Evolutionary conservation across 2,329 filamentous ascomycete species (phyloP).

Genomic region (Colletotrichum sp.): DNA sequence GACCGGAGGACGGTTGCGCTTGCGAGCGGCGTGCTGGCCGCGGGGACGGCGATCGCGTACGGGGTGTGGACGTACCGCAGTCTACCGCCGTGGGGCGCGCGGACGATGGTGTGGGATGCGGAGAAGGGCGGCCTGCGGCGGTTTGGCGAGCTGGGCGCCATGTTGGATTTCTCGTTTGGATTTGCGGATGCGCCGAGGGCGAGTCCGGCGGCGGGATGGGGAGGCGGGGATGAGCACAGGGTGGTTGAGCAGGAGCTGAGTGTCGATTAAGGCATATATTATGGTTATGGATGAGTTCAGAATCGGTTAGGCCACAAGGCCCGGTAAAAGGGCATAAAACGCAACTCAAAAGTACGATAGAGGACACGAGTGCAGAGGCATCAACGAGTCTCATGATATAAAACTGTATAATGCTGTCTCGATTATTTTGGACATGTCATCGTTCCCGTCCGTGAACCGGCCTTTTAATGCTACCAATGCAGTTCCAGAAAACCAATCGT

Average conservation of each 20-base stretch:
- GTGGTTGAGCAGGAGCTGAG: slow-evolving; percentile 19
- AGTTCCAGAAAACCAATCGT: not conserved
- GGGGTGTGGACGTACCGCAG: slow-evolving; percentile 43
- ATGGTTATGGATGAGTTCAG: not conserved
- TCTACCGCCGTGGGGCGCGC: slow-evolving; percentile 50
- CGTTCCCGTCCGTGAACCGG: not conserved
- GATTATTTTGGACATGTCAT: not conserved
- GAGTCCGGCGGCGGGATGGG: slow-evolving; percentile 2
- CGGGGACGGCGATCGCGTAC: slow-evolving; percentile 44
- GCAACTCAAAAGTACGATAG: not conserved
- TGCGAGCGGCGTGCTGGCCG: slow-evolving; percentile 36
- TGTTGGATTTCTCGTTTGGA: slow-evolving; percentile 37
- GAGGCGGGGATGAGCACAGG: not conserved
- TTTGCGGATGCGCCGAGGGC: not conserved
- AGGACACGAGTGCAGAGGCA: not conserved
- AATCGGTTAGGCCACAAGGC: not conserved
- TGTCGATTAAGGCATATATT: not conserved
- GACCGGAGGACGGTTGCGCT: slow-evolving; percentile 33
- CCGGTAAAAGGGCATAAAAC: not conserved
- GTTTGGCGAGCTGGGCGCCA: slow-evolving; percentile 53
- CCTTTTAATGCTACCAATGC: not conserved
- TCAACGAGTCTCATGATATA: not conserved
- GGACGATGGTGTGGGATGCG: slow-evolving; percentile 47
- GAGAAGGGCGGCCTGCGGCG: slow-evolving; percentile 38
- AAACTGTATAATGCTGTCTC: slow-evolving; percentile 8